Evolutionary conservation across 495 filamentous ascomycete genomes (phyloP), one percentile per base, ranked within the genome.

Genomic region (Aspergillus biplanus): DNA sequence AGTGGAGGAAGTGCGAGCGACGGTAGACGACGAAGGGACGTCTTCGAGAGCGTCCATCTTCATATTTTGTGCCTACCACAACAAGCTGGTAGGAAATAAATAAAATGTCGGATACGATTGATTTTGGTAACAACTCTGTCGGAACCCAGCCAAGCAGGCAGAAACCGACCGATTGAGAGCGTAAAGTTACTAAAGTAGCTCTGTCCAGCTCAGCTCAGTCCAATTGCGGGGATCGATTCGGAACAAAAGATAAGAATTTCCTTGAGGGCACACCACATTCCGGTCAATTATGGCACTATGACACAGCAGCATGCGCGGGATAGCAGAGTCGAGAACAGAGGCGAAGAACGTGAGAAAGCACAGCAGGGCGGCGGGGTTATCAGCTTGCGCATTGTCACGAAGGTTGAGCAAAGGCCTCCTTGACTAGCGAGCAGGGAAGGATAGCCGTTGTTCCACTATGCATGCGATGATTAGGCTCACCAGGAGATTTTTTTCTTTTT

Each of bases 401-500:
- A 44, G 53, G 44, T 59, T 56, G 61, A 67, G 65, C 65, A 67
- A 64, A 64, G 65, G 65, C 61, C 61, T 31, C 21, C 21, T 64
- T 57, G 42, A 59, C 59, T 34, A 56, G 44, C 33, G 52, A 46
- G 13, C 60, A 62, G 46, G 60, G 60, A 47, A 56, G 52, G 55
- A 55, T 39, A 59, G 49, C 64, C 64, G 64, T 63, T 62, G 60
- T 50, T 50, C 42, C 18, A 53, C 11, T 39, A 53, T 58, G 59
- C 56, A 59, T 57, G 59, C 46, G 34, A 64, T 59, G 49, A 34
- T 37, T 15, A 42, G 42, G 31, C 53, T 53, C 7, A 4, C 46
- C 46, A 49, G 46, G 18, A n/a, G 47, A 21, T 21, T 31, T 21
- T 7, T 18, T 50, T 21, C n/a, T 27, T 18, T 6, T 50, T 50